Percentiles rank a stretch among this genome's conserved stretches.
phyloP scores from a whole-genome alignment of 2,329 filamentous ascomycete species.

The Aspergillus neotritici region DNA sequence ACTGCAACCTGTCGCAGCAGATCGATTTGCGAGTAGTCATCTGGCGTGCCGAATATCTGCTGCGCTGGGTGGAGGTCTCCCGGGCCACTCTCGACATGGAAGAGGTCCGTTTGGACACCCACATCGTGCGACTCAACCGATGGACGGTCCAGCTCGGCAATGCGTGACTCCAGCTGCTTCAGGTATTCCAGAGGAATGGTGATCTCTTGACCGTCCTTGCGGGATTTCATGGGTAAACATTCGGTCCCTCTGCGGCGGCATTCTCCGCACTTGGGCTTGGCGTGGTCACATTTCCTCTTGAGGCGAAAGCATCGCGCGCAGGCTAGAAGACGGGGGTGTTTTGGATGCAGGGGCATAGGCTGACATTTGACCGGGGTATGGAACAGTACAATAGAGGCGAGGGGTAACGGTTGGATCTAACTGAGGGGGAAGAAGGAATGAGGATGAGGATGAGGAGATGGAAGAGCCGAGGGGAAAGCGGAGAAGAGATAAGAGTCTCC shows the following conservation, averaged over 20 bases:
- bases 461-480: too few species aligned
- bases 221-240: constrained; percentile 22
- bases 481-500: too few species aligned
- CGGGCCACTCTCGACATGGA: not conserved
- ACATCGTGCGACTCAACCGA: constrained; percentile 10
- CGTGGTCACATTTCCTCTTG: constrained; percentile 27
- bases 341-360: constrained; percentile 8
- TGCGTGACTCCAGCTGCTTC: constrained; percentile 17
- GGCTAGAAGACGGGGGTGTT: constrained; percentile 19
- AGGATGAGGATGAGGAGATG: too few species aligned
- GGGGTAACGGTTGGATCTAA: not conserved
- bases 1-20: not conserved
- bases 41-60: too few species aligned
- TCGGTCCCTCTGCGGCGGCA: constrained; percentile 24
- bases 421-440: too few species aligned
- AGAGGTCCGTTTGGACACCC: constrained; percentile 20
- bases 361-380: not conserved
- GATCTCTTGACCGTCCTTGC: constrained; percentile 19
- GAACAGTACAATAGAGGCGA: not conserved
- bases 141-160: constrained; percentile 17
- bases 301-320: constrained; percentile 26
- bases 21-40: too few species aligned
- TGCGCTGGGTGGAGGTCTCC: too few species aligned
- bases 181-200: constrained; percentile 22
- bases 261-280: constrained; percentile 25